Percentiles rank a stretch among this genome's conserved stretches.
These are phyloP conservation scores for Nematocida ausubeli DNA, from an alignment of 371 early-diverging fungal genomes.

Conservation along the genomic window DNA sequence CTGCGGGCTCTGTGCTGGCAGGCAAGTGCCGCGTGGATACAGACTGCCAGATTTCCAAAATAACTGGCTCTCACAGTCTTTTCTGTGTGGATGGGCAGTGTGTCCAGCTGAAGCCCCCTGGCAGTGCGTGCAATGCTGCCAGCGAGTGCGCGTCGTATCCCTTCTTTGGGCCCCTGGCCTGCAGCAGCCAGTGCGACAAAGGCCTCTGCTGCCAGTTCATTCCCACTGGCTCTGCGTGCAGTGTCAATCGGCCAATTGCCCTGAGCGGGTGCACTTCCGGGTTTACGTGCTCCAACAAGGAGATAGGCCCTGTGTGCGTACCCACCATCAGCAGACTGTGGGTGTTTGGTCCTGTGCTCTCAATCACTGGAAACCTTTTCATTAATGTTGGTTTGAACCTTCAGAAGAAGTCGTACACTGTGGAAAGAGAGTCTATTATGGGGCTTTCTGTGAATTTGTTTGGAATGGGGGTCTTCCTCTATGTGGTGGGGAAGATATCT, in stretches of 20 bases:
- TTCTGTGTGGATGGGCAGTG: constrained; percentile 68
- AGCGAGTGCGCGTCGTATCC: constrained; percentile 68
- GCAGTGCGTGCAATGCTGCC: constrained; percentile 59
- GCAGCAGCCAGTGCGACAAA: constrained; percentile 61
- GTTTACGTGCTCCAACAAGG: constrained; percentile 58
- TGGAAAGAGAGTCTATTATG: constrained; percentile 53
- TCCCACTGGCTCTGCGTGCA: constrained; percentile 65
- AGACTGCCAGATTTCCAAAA: constrained; percentile 62
- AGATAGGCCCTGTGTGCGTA: constrained; percentile 63
- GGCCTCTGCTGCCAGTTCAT: constrained; percentile 66
- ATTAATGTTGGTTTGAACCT: constrained; percentile 78
- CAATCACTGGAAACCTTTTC: constrained; percentile 72
- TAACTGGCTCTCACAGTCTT: constrained; percentile 64
- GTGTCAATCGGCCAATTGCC: constrained; percentile 57
- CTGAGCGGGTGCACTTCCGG: constrained; percentile 65
- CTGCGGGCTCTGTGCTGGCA: background rate
- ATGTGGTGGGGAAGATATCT: constrained; percentile 73
- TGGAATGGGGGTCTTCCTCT: constrained; percentile 71
- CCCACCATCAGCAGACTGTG: constrained; percentile 59
- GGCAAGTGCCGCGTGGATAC: constrained; percentile 58
- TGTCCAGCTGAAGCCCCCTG: constrained; percentile 61
- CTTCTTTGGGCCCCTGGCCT: constrained; percentile 68
- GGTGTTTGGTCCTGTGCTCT: constrained; percentile 72
- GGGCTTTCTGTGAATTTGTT: constrained; percentile 54
- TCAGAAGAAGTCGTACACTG: constrained; percentile 75